Evolutionary conservation across 1,284 basidiomycete species (phyloP), one percentile per base, ranked within the genome.

Genomic region (Ceraceosorus bombacis): DNA sequence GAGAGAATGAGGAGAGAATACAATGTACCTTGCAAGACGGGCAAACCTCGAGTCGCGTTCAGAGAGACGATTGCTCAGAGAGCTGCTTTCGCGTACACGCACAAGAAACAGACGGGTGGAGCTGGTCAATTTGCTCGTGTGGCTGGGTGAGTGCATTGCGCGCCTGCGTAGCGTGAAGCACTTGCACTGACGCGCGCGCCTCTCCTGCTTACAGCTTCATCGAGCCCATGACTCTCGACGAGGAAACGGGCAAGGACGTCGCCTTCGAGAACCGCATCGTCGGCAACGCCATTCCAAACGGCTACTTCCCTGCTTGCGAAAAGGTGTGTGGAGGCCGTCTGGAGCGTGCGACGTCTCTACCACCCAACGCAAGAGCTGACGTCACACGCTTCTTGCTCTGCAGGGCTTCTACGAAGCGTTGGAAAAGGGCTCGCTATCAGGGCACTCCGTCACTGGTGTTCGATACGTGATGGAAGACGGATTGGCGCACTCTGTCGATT

Each of bases 1-100:
- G 95, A 98, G 79, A 88, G 95, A 51, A 97, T 99, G 92, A 87
- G 86, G 70, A 87, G 95, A 62, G 95, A 99, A 80, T 99, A 99
- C 81, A 90, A 89, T 65, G 90, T 94, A 37, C 86, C 90, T 41
- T 96, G 92, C 77, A 84, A 86, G 8, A 97, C 94, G 2, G 94
- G 95, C 63, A 94, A 94, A 80, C 95, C 95, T 9, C 88, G 89
- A 36, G 95, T 98, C 51, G 93, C 94, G 1, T 99, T 94, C 84
- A 86, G 93, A 54, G 95, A 99, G 81, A 92, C 93, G 0, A 86
- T 97, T 77, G 88, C 88, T 1, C 83, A 87, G 67, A 83, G 84
- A 41, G 85, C 88, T 6, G 83, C 87, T 55, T 98, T 98, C 80
- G 83, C 84, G 63, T 96, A 92, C 80, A 92, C 89, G 7, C 95